These are phyloP conservation scores for Calcarisporium arbuscula DNA, from an alignment of 2,329 filamentous ascomycete genomes.

Conservation along the genomic window DNA sequence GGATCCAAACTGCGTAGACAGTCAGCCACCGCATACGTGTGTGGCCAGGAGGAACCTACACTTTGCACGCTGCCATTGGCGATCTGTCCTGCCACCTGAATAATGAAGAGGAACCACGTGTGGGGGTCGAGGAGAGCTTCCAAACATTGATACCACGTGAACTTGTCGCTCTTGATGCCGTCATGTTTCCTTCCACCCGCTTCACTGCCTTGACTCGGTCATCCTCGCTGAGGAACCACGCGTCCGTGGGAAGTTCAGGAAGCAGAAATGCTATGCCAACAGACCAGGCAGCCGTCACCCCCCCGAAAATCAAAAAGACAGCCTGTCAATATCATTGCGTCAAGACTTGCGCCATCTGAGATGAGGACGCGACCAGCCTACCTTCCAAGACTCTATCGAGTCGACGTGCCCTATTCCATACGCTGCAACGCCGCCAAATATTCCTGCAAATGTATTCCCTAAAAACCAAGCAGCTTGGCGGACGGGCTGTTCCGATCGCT, in stretches of 20 bases:
- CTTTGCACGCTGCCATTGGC: slow-evolving; percentile 57
- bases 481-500: slow-evolving; percentile 16
- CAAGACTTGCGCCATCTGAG: background rate
- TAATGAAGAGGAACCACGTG: slow-evolving; percentile 51
- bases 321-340: background rate
- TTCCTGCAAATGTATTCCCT: background rate
- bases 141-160: slow-evolving; percentile 41
- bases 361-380: too few relatives aligned
- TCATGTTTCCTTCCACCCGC: too few relatives aligned
- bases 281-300: background rate
- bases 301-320: background rate
- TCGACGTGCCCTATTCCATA: background rate
- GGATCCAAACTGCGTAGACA: background rate
- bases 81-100: slow-evolving; percentile 49
- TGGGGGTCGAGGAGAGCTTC: slow-evolving; percentile 54
- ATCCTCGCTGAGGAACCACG: background rate
- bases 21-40: too few relatives aligned
- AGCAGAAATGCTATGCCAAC: background rate
- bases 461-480: background rate
- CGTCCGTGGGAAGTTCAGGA: background rate
- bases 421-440: background rate
- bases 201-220: too few relatives aligned
- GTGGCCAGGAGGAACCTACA: too few relatives aligned
- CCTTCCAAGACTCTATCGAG: background rate
- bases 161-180: too few relatives aligned